Evolutionary conservation across 2,329 filamentous ascomycete species (phyloP).

Genomic region (Tolypocladium inflatum): DNA sequence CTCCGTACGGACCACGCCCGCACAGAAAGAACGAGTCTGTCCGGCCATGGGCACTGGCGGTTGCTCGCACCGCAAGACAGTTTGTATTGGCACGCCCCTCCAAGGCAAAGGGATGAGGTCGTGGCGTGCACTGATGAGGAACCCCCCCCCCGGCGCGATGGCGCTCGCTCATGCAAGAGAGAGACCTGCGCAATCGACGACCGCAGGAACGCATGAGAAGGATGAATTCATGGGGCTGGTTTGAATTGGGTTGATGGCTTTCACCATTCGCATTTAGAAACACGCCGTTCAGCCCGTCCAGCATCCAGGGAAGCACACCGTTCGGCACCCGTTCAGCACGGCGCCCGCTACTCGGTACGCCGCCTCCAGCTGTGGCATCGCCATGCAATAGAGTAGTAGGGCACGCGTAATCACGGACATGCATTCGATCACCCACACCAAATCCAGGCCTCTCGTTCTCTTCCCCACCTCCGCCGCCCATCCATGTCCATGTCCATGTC

Average conservation of each 20-base stretch:
- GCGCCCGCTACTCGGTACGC: not conserved
- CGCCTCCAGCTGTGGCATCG: not conserved
- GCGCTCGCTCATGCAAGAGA: not conserved
- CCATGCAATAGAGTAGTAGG: not conserved
- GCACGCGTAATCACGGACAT: not conserved
- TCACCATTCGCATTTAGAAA: not conserved
- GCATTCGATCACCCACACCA: slow-evolving; percentile 1
- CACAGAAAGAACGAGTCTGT: too few species aligned
- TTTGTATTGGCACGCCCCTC: too few species aligned
- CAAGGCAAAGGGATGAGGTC: too few species aligned
- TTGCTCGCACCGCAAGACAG: too few species aligned
- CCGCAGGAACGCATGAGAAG: not conserved
- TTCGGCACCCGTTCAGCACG: too few species aligned
- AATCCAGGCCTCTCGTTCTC: not conserved
- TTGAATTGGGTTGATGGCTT: not conserved
- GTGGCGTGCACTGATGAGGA: too few species aligned
- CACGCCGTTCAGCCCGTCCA: not conserved
- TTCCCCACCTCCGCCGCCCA: not conserved
- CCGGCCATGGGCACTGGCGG: too few species aligned
- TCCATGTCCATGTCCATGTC: not conserved
- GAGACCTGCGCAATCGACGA: not conserved
- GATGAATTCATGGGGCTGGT: not conserved
- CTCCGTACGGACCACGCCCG: not conserved
- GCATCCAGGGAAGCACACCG: too few species aligned
- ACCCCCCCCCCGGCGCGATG: not conserved